Evolutionary conservation across 371 early-diverging fungal species (phyloP).

Genomic region (Mortierella sp.): DNA sequence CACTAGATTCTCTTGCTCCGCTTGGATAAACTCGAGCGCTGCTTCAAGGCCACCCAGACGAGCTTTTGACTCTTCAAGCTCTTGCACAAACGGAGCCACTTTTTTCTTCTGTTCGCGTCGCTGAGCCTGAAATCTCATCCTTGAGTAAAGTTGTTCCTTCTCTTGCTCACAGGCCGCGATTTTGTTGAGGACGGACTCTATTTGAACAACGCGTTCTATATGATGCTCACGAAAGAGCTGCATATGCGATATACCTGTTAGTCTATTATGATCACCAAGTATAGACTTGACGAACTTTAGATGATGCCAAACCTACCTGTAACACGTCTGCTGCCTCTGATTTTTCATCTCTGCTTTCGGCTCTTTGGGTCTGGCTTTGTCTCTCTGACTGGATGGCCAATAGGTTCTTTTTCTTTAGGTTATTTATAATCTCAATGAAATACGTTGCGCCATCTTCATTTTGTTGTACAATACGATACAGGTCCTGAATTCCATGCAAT

Average conservation of each 20-base stretch:
- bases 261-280: background rate
- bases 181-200: conserved; percentile 31
- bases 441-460: conserved; percentile 1
- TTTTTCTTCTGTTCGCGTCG: conserved; percentile 17
- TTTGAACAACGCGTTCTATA: conserved; percentile 32
- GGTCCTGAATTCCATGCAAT: background rate
- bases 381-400: background rate
- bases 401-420: conserved; percentile 1
- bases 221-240: conserved; percentile 48
- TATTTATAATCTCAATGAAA: conserved; percentile 8
- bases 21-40: conserved; percentile 47
- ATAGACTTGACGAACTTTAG: background rate
- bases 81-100: conserved; percentile 17
- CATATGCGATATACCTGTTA: background rate
- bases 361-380: background rate
- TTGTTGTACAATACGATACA: background rate
- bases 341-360: too few species aligned
- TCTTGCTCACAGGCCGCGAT: conserved; percentile 29
- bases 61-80: conserved; percentile 48
- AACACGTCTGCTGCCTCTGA: conserved; percentile 18
- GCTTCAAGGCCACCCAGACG: conserved; percentile 21
- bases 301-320: conserved; percentile 13
- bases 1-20: conserved; percentile 44
- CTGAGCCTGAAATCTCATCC: conserved; percentile 32
- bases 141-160: conserved; percentile 26